Conservation (phyloP, 2,329 filamentous ascomycete genomes). For the Immersiporthe knoxdaviesiana region DNA sequence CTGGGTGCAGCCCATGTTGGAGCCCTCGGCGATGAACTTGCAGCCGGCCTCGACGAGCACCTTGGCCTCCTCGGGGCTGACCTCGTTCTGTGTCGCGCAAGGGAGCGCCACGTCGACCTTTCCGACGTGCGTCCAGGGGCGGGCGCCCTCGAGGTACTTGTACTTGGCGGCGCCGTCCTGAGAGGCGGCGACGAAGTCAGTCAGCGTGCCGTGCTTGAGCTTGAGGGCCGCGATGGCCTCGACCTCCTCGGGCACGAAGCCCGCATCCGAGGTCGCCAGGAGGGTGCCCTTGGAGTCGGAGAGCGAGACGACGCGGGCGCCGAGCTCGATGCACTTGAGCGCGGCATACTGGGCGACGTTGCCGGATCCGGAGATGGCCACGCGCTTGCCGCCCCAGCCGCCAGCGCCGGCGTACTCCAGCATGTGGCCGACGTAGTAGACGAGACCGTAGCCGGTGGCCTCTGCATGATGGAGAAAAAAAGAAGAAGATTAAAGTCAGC, state of each 20-base stretch:
- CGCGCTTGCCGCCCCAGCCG: conserved; percentile 85
- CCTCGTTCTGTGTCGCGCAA: conserved; percentile 96
- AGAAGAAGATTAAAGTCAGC: conserved; percentile 9
- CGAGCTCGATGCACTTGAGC: conserved; percentile 94
- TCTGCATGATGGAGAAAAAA: conserved; percentile 50
- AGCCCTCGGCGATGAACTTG: conserved; percentile 91
- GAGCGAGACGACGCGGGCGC: conserved; percentile 87
- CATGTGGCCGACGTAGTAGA: conserved; percentile 98
- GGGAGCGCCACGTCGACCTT: conserved; percentile 91
- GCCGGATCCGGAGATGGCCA: conserved; percentile 93
- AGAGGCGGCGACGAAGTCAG: conserved; percentile 47
- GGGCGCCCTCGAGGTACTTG: conserved; percentile 84
- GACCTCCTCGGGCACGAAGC: conserved; percentile 81
- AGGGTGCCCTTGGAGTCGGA: conserved; percentile 90
- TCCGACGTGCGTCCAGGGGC: conserved; percentile 90
- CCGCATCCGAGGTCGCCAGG: conserved; percentile 70
- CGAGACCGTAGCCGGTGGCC: conserved; percentile 93
- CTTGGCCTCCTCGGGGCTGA: conserved; percentile 87
- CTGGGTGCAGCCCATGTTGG: conserved; percentile 98
- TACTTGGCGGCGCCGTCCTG: conserved; percentile 66
- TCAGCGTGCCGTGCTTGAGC: conserved; percentile 81
- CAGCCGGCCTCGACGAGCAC: conserved; percentile 75
- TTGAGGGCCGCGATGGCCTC: conserved; percentile 81
- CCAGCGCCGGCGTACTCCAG: conserved; percentile 88
- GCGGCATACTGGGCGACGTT: conserved; percentile 98